Evolutionary conservation across 768 basidiomycete genomes (phyloP).

Genomic region (Gymnopilus junonius): DNA sequence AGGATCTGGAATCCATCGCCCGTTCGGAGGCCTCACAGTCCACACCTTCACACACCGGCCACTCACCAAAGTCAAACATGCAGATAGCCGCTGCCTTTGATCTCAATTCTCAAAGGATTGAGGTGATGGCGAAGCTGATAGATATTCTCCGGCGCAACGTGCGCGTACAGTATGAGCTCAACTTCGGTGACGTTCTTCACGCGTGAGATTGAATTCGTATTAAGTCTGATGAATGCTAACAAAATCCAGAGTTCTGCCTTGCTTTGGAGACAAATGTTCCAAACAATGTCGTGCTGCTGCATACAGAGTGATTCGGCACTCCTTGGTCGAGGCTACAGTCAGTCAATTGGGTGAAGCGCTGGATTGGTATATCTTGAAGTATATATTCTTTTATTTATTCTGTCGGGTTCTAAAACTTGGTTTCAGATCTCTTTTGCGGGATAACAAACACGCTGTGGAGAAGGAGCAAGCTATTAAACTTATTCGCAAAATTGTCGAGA

Average conservation of each 20-base stretch:
- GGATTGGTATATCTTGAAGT: conserved; percentile 94
- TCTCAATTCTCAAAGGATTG: conserved; percentile 58
- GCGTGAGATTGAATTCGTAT: conserved; percentile 53
- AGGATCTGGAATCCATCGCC: conserved; percentile 53
- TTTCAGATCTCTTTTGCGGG: conserved; percentile 78
- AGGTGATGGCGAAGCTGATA: conserved; percentile 67
- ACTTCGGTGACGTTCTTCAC: conserved; percentile 69
- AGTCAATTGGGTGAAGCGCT: conserved; percentile 66
- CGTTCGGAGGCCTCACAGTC: conserved; percentile 36
- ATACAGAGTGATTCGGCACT: conserved; percentile 83
- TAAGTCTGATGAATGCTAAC: not conserved
- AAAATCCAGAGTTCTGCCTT: conserved; percentile 67
- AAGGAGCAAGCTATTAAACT: conserved; percentile 94
- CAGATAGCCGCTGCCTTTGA: conserved; percentile 42
- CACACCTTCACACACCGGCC: conserved; percentile 40
- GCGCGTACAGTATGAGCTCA: conserved; percentile 78
- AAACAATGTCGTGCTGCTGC: conserved; percentile 79
- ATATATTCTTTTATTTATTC: conserved; percentile 2
- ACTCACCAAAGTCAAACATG: conserved; percentile 30
- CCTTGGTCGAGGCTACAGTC: conserved; percentile 79
- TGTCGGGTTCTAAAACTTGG: conserved; percentile 5
- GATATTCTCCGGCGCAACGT: conserved; percentile 69
- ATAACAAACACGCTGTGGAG: conserved; percentile 81
- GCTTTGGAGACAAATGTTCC: conserved; percentile 74
- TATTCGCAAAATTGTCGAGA: conserved; percentile 79